These are phyloP conservation scores for Articulospora tetracladia DNA, from an alignment of 495 filamentous ascomycete genomes.

Conservation along the genomic window DNA sequence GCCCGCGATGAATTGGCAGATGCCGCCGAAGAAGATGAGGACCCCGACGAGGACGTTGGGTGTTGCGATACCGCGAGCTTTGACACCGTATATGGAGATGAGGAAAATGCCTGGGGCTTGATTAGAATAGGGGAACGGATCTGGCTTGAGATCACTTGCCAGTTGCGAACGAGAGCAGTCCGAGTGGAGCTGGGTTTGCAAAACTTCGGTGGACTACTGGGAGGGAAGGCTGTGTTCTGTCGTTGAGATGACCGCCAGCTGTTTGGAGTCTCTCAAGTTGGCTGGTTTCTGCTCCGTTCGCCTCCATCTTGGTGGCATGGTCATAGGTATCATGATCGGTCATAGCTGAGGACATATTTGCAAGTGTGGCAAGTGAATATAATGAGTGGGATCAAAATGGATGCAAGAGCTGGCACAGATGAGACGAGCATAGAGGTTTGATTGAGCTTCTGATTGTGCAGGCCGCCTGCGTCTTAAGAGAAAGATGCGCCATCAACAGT, in stretches of 20 bases:
- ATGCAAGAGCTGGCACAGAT: too few species aligned
- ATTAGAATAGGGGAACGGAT: neutral
- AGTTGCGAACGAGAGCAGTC: slow-evolving; percentile 4
- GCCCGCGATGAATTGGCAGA: slow-evolving; percentile 31
- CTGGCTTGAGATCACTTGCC: neutral
- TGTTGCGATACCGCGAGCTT: slow-evolving; percentile 31
- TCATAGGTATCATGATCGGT: neutral
- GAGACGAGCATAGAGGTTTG: too few species aligned
- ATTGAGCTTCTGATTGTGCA: too few species aligned
- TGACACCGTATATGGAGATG: slow-evolving; percentile 31
- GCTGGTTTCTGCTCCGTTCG: neutral
- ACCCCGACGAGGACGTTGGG: slow-evolving; percentile 32
- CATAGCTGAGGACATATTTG: too few species aligned
- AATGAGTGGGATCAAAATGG: too few species aligned
- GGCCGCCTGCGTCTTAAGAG: too few species aligned
- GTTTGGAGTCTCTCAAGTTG: neutral
- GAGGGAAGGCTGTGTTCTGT: slow-evolving; percentile 6
- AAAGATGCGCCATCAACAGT: too few species aligned
- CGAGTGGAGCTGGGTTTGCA: slow-evolving; percentile 1
- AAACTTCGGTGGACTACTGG: slow-evolving; percentile 3
- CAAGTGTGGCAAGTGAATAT: too few species aligned
- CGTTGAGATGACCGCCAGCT: neutral
- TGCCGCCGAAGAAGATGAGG: slow-evolving; percentile 37
- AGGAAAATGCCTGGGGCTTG: slow-evolving; percentile 34
- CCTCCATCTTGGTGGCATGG: slow-evolving; percentile 5